Evolutionary conservation across 148 eudicot genomes (phyloP).

Genomic region (Fagopyrum esculentum): DNA sequence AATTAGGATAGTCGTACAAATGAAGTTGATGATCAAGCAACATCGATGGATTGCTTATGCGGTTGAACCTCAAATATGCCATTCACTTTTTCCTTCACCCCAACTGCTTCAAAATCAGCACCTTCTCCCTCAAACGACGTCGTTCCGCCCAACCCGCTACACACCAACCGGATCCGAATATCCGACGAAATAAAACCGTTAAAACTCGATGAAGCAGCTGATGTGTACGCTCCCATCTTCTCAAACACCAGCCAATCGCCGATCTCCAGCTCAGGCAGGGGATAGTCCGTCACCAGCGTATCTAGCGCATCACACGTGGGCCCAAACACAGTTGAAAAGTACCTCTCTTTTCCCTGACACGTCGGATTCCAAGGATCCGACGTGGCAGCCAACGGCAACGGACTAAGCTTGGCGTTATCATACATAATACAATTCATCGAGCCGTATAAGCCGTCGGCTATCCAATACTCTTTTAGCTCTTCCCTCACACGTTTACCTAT

Average conservation of each 20-base stretch:
- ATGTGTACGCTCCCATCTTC: not conserved
- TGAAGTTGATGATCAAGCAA: too few relatives aligned
- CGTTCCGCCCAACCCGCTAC: not conserved
- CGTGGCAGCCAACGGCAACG: not conserved
- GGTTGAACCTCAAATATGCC: too few relatives aligned
- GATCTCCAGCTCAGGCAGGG: not conserved
- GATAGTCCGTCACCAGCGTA: not conserved
- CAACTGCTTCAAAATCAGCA: not conserved
- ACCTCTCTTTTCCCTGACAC: not conserved
- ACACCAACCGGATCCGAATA: not conserved
- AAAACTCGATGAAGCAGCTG: not conserved
- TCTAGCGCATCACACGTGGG: not conserved
- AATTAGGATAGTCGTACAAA: too few relatives aligned
- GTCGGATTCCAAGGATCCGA: not conserved
- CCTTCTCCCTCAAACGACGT: not conserved
- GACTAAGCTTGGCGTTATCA: not conserved
- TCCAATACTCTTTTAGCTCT: not conserved
- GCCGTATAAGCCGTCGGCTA: not conserved
- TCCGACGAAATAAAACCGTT: not conserved
- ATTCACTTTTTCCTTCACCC: too few relatives aligned
- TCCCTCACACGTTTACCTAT: not conserved
- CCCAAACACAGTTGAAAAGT: not conserved
- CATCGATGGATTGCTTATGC: too few relatives aligned
- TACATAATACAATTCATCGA: not conserved
- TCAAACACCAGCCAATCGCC: not conserved